Conservation (phyloP, 2,329 filamentous ascomycete species). For the Colletotrichum cordylinicola region DNA sequence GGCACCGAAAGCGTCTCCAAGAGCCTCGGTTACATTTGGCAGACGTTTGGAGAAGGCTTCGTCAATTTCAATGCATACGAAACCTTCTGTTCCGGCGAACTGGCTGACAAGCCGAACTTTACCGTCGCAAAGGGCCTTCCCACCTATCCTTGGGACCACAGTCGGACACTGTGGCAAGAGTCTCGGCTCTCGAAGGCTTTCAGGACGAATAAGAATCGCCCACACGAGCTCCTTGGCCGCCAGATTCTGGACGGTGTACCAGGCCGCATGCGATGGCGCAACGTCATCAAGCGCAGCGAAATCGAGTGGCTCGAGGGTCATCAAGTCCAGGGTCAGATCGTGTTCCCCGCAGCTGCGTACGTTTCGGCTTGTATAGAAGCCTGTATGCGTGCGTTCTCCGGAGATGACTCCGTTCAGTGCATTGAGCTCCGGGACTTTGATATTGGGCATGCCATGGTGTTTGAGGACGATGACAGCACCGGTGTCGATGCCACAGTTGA, state of each 20-base stretch:
- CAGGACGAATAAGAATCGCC: slow-evolving; percentile 29
- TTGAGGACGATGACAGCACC: background rate
- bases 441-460: background rate
- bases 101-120: background rate
- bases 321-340: slow-evolving; percentile 34
- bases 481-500: background rate
- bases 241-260: background rate
- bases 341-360: slow-evolving; percentile 52
- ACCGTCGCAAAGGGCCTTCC: slow-evolving; percentile 32
- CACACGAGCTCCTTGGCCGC: slow-evolving; percentile 36
- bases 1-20: background rate
- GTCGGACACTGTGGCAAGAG: slow-evolving; percentile 35
- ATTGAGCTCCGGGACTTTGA: slow-evolving; percentile 34
- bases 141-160: slow-evolving; percentile 42
- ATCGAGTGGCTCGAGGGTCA: slow-evolving; percentile 43
- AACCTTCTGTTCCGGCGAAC: slow-evolving; percentile 4
- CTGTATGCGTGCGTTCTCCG: background rate
- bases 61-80: background rate
- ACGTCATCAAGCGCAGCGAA: slow-evolving; percentile 18
- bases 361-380: slow-evolving; percentile 22
- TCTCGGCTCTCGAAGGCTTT: slow-evolving; percentile 29
- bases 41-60: background rate
- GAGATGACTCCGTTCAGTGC: background rate
- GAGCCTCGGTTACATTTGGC: background rate
- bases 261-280: slow-evolving; percentile 16